Conservation (phyloP, 306 rosid species). For the Oemleria cerasiformis region DNA sequence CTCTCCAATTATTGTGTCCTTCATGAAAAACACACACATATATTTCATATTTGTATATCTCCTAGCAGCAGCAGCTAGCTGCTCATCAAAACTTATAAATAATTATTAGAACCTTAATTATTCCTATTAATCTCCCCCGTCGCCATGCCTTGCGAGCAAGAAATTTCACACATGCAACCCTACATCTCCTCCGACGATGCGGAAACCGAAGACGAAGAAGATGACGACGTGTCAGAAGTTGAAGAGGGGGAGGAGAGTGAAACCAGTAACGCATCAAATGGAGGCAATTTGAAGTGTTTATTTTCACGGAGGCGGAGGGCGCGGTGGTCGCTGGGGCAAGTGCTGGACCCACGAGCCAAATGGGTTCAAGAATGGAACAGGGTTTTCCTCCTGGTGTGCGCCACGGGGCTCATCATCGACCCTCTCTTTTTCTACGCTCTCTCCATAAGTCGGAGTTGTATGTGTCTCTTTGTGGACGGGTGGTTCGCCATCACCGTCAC, state of each 20-base stretch:
- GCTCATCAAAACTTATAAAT: not conserved
- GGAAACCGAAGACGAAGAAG: slow-evolving; percentile 7
- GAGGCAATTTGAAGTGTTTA: not conserved
- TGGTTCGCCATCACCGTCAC: slow-evolving; percentile 91
- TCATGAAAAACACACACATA: not conserved
- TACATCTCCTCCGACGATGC: slow-evolving; percentile 22
- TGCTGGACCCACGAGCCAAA: slow-evolving; percentile 52
- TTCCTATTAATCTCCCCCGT: not conserved
- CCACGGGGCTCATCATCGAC: slow-evolving; percentile 75
- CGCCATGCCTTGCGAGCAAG: slow-evolving; percentile 47
- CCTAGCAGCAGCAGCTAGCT: not conserved
- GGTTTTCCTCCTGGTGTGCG: slow-evolving; percentile 61
- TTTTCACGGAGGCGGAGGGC: slow-evolving; percentile 6
- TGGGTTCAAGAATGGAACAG: slow-evolving; percentile 91
- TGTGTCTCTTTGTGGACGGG: slow-evolving; percentile 83
- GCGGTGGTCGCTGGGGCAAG: slow-evolving; percentile 23
- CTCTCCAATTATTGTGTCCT: slow-evolving; percentile 38
- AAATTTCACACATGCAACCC: slow-evolving; percentile 36
- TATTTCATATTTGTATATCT: not conserved
- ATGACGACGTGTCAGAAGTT: slow-evolving; percentile 4
- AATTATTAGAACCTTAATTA: not conserved
- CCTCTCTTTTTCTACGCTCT: slow-evolving; percentile 84
- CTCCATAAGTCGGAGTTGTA: slow-evolving; percentile 67
- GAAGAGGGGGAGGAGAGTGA: not conserved
- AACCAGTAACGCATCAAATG: not conserved